phyloP scores from a whole-genome alignment of 352 stramenopile genomes.

The Pythium phragmitis region DNA sequence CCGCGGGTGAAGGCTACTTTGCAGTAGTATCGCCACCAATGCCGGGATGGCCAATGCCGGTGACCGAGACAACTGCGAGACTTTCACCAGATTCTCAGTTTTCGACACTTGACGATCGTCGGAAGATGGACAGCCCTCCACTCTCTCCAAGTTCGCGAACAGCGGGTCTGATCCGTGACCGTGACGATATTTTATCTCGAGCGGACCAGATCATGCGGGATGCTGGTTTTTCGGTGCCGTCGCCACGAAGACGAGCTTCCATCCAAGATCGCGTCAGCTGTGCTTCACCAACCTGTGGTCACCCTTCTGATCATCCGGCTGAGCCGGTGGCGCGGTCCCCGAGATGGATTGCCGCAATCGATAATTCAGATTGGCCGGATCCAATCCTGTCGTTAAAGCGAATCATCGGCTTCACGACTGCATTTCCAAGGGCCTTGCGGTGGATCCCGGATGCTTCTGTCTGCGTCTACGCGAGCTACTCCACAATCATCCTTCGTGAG shows the following conservation, averaged over 20 bases:
- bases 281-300: not conserved
- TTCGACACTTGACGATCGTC: too few relatives aligned
- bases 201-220: slow-evolving; percentile 34
- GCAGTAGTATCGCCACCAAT: not conserved
- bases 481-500: slow-evolving; percentile 61
- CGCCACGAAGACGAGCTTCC: slow-evolving; percentile 7
- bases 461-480: slow-evolving; percentile 64
- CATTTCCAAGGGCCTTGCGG: slow-evolving; percentile 40
- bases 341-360: slow-evolving; percentile 16
- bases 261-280: not conserved
- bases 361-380: slow-evolving; percentile 54
- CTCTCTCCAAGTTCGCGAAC: slow-evolving; percentile 26
- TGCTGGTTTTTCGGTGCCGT: slow-evolving; percentile 26
- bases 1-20: not conserved
- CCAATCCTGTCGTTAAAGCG: slow-evolving; percentile 58
- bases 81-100: too few relatives aligned
- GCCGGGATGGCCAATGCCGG: not conserved
- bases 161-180: slow-evolving; percentile 26
- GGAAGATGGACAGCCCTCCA: not conserved
- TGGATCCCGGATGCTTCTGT: slow-evolving; percentile 46
- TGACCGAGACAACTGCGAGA: not conserved
- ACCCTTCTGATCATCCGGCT: not conserved
- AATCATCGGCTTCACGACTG: slow-evolving; percentile 64
- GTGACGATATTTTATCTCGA: slow-evolving; percentile 25
- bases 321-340: slow-evolving; percentile 1